These are phyloP conservation scores for Triticum urartu DNA, from an alignment of 176 grass and related monocot genomes.

Conservation along the genomic window DNA sequence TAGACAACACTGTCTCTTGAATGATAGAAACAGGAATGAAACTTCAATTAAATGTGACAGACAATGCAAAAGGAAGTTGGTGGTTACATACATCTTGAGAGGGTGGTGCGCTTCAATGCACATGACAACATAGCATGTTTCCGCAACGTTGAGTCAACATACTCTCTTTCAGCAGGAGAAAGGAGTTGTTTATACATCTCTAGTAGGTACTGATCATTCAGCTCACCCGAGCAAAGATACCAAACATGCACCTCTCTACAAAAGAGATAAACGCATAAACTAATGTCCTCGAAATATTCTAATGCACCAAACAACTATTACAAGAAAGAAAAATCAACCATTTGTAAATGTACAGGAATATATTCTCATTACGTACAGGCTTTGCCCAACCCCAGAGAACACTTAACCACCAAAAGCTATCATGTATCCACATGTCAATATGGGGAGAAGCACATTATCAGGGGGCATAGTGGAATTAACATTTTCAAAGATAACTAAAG, in stretches of 20 bases:
- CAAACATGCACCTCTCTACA: slow-evolving; percentile 85
- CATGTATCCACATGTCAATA: background rate
- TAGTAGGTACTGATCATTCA: slow-evolving; percentile 58
- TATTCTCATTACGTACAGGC: background rate
- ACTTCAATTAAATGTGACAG: background rate
- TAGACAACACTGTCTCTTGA: background rate
- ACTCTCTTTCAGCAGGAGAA: slow-evolving; percentile 61
- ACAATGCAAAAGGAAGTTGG: background rate
- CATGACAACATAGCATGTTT: slow-evolving; percentile 69
- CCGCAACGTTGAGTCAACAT: slow-evolving; percentile 36
- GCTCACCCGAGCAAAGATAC: slow-evolving; percentile 76
- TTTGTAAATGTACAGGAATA: background rate
- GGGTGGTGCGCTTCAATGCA: slow-evolving; percentile 66
- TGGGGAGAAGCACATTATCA: background rate
- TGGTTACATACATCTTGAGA: slow-evolving; percentile 75
- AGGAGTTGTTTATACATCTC: slow-evolving; percentile 68
- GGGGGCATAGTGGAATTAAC: background rate
- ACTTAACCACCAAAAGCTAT: background rate
- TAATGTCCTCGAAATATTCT: background rate
- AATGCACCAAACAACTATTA: background rate
- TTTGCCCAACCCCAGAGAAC: background rate
- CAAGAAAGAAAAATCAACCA: background rate
- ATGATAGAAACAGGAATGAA: background rate
- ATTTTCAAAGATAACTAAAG: background rate
- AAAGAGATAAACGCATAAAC: slow-evolving; percentile 9